These are phyloP conservation scores for Bruguiera hainesii DNA, from an alignment of 441 rosid species.

Conservation along the genomic window DNA sequence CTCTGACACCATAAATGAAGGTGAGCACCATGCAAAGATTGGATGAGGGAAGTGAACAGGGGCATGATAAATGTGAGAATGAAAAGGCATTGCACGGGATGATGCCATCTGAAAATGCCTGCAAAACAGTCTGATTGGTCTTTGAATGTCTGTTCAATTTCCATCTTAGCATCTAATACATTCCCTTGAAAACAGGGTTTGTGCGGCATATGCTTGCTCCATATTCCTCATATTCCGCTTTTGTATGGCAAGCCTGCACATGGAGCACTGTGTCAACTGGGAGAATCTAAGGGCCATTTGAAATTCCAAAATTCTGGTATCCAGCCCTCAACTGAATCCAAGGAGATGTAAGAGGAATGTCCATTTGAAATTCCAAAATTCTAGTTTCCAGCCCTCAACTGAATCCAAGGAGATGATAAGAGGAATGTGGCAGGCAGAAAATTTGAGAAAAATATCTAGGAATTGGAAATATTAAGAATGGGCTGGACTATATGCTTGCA, in stretches of 20 bases:
- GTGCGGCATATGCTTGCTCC: constrained; percentile 99
- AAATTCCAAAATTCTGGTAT: no score
- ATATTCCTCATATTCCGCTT: constrained; percentile 93
- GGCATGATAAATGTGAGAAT: constrained; percentile 23
- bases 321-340: neutral
- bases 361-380: no score
- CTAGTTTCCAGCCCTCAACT: neutral
- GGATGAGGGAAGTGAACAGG: constrained; percentile 12
- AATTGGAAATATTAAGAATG: neutral
- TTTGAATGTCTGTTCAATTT: constrained; percentile 19
- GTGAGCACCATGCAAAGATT: constrained; percentile 12
- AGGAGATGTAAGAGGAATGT: neutral
- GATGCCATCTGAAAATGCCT: constrained; percentile 14
- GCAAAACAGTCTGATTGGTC: neutral
- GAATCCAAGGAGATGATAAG: neutral
- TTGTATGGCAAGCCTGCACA: constrained; percentile 90
- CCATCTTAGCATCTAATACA: constrained; percentile 54
- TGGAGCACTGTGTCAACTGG: constrained; percentile 3
- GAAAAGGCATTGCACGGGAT: constrained; percentile 13
- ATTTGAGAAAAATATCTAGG: neutral
- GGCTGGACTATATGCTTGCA: neutral
- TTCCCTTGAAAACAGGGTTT: constrained; percentile 97
- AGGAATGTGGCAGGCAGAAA: neutral
- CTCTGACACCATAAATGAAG: constrained; percentile 7
- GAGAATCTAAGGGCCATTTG: no score